Base-by-base conservation (phyloP, 106 monocot genomes). In the Agapanthus africanus region DNA sequence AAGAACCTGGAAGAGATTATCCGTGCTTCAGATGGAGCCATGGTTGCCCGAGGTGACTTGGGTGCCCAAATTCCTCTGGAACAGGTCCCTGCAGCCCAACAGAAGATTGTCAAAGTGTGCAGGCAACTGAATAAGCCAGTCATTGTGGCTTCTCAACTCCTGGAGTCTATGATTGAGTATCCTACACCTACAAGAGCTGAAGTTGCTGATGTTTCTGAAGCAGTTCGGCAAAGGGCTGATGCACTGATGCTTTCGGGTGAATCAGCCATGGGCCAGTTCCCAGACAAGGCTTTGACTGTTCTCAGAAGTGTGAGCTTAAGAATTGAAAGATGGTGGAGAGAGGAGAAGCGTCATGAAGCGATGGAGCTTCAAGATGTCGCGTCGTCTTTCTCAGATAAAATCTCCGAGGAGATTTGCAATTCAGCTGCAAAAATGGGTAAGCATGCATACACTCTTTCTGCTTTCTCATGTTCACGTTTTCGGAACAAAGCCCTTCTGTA, bases 381-480 rank as follows among this genome's bases (percentile, higher is more conserved):
- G 65, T 92, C 91, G 31, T 84, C 92, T 65, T 89, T 88, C 74
- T 84, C 97, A 15, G 97, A 84, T 59, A 86, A 86, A 63, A 89
- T 97, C 40, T 97, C 92, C 25, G 97, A 99, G 66, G 92, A 99
- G 68, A 99, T 99, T 4, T 99, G 97, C 82, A 99, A 93, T 83
- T 99, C 97, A 18, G 97, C 97, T 47, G 97, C 92, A 31, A 92
- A 99, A 81, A 99, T 99, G 84, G 97, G 97, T 99, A 86, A 71
- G 78, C 23, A n/a, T n/a, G n/a, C n/a, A n/a, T n/a, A n/a, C n/a
- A n/a, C n/a, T n/a, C n/a, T n/a, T n/a, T n/a, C n/a, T n/a, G n/a
- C n/a, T n/a, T n/a, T n/a, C n/a, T n/a, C n/a, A n/a, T n/a, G n/a
- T n/a, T n/a, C n/a, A n/a, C n/a, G n/a, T n/a, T n/a, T n/a, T n/a